Conservation (phyloP, 2,329 filamentous ascomycete species). For the Paramyrothecium roridum region DNA sequence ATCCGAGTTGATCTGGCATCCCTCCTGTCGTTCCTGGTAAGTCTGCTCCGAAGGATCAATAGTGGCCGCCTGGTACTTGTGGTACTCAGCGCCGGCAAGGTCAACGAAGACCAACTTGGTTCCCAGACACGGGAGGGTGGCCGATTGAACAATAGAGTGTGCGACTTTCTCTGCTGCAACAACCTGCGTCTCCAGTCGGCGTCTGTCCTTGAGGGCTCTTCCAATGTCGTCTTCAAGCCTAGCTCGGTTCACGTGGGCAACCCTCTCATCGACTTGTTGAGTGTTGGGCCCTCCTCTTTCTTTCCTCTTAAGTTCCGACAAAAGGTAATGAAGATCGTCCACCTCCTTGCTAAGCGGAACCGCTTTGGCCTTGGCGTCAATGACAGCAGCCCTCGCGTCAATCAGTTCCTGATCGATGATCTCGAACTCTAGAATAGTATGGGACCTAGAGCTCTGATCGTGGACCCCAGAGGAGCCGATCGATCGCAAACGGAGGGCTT, state of each 20-base stretch:
- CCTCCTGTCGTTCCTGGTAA: conserved; percentile 34
- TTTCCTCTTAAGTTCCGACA: conserved; percentile 26
- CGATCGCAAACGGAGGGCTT: conserved; percentile 23
- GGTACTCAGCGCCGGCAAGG: conserved; percentile 40
- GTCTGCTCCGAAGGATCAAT: conserved; percentile 21
- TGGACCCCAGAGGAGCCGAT: conserved; percentile 36
- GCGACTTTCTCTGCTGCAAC: conserved; percentile 21
- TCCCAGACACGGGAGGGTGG: conserved; percentile 26
- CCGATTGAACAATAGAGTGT: conserved; percentile 15
- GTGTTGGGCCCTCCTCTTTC: conserved; percentile 22
- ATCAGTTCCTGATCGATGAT: conserved; percentile 31
- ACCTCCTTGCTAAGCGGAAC: conserved; percentile 39
- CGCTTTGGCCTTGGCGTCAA: conserved; percentile 37
- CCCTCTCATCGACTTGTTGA: no score
- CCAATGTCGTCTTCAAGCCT: no score
- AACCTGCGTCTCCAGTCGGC: not conserved
- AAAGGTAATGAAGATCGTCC: conserved; percentile 19
- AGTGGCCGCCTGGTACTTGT: conserved; percentile 20
- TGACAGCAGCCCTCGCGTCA: conserved; percentile 28
- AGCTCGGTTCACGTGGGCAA: no score
- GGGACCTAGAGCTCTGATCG: conserved; percentile 40
- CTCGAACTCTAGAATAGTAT: conserved; percentile 38
- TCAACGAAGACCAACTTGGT: conserved; percentile 41
- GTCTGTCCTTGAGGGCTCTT: not conserved
- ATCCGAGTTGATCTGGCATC: conserved; percentile 40